Evolutionary conservation across 148 eudicot genomes (phyloP), one percentile per base, ranked within the genome.

Genomic region (Silene conica): DNA sequence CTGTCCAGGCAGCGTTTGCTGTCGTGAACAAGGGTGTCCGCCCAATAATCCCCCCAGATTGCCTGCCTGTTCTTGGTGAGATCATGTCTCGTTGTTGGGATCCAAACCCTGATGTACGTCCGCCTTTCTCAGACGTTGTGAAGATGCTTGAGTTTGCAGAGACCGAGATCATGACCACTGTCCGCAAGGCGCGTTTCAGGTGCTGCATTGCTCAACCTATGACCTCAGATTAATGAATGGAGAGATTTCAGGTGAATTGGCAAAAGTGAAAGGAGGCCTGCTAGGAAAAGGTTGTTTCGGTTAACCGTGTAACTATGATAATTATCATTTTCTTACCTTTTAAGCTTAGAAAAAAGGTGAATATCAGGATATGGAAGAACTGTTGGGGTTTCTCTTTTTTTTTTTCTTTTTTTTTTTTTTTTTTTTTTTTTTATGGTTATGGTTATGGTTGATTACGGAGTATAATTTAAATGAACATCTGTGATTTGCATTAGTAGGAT

Each of bases 1-100:
- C 98, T 2, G 98, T 93, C 73, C 98, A 93, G 86, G 98, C 98
- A 8, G 98, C 98, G 26, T 93, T 93, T 82, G 96, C 98, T 16
- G 98, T 93, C 60, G 98, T 93, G 48, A 93, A 93, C 87, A 90
- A 86, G 74, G 90, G 93, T 7, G 93, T 93, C 64, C 96, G 98
- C 12, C 98, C 98, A 16, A 82, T 61, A 64, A 80, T 90, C 52
- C 98, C 98, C 2, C 70, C 73, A 0, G 92, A 85, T 63, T 93
- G 92, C 82, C 87, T 88, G 6, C 98, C 93, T 16, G 83, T 84
- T 21, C 94, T 93, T 0, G 74, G 82, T 41, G 96, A 89, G 74
- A 93, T 93, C 80, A 93, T 93, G 98, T 85, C 88, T 21, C 88
- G 87, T 54, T 93, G 98, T 85, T 93, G 98, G 98, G 98, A 90